Evolutionary conservation across 108 stramenopile genomes (phyloP).

Genomic region (Pseudonitzschia multiseries): DNA sequence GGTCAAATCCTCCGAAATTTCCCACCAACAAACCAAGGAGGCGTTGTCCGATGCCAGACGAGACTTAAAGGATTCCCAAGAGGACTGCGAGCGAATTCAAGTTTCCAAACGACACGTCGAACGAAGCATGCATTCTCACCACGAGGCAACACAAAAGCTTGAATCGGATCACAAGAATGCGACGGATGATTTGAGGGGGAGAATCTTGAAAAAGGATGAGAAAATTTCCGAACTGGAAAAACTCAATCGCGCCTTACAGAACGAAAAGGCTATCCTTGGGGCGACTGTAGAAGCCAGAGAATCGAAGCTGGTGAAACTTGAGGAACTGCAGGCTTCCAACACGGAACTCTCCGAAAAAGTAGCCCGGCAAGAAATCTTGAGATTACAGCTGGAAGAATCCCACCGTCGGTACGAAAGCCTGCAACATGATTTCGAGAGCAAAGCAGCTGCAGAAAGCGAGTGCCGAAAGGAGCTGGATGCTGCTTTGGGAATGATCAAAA

Average conservation of each 20-base stretch:
- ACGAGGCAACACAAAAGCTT: constrained; percentile 10
- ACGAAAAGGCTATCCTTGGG: constrained; percentile 76
- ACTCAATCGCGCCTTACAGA: constrained; percentile 52
- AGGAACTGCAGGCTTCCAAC: constrained; percentile 37
- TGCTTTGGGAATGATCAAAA: constrained; percentile 34
- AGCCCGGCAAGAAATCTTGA: constrained; percentile 30
- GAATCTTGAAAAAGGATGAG: constrained; percentile 5
- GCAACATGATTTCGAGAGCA: constrained; percentile 27
- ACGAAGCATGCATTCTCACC: constrained; percentile 13
- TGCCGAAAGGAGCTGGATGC: constrained; percentile 45
- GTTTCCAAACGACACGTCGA: constrained; percentile 25
- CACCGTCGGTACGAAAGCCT: constrained; percentile 20
- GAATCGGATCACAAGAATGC: constrained; percentile 18
- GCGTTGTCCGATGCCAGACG: constrained; percentile 27
- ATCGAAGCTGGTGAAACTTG: constrained; percentile 58
- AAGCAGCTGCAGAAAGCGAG: constrained; percentile 37
- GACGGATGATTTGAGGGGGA: constrained; percentile 6
- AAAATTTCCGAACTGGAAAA: constrained; percentile 52
- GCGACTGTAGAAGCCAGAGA: constrained; percentile 80
- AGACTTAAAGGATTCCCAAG: constrained; percentile 33
- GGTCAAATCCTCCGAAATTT: constrained; percentile 36
- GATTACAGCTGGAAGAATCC: constrained; percentile 29
- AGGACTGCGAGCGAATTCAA: constrained; percentile 14
- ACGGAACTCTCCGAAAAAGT: constrained; percentile 31
- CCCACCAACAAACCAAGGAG: constrained; percentile 37